Evolutionary conservation across 495 filamentous ascomycete genomes (phyloP), one percentile per base, ranked within the genome.

Genomic region (Cenococcum geophilum): DNA sequence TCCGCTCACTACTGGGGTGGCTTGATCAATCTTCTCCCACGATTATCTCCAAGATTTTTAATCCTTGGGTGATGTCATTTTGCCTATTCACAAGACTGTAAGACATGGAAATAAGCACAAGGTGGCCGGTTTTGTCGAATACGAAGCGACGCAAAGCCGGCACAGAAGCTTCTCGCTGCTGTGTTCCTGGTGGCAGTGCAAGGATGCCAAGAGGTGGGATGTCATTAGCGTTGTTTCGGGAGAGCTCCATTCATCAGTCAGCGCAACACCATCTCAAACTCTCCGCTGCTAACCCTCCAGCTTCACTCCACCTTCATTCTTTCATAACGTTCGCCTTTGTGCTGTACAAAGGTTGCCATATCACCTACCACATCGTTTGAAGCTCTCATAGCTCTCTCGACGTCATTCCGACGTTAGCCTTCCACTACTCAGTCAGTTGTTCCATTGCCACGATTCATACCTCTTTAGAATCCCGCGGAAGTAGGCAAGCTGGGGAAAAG

Each of bases 401-500:
- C 36, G 55, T 43, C 55, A 21, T 9, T 14, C 12, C 55, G 20
- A 40, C 55, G 55, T 43, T 43, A 40, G 22, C 35, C 55, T 57
- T 25, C 54, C 37, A n/a, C 36, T 5, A 3, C 21, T 23, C 55
- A 34, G 20, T 40, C 36, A 12, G 21, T 27, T 9, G n/a, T 47
- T 25, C 55, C 47, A 23, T 52, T 23, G 59, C 64, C 57, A 59
- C 55, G n/a, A 50, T 58, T 40, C 32, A 61, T 57, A 55, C 57
- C 61, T 58, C 52, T 40, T 40, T 32, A 32, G 58, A 37, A 57
- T 58, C 53, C 35, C 57, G 14, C 45, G 35, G 75, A 77, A 70
- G 76, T 74, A 76, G 76, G 76, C 77, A 85, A 83, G 80, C 86
- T 86, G 83, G 86, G 85, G 82, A 89, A 95, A 83, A 88, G 90